Evolutionary conservation across 345 rosid species (phyloP).

Genomic region (Camelina sativa): DNA sequence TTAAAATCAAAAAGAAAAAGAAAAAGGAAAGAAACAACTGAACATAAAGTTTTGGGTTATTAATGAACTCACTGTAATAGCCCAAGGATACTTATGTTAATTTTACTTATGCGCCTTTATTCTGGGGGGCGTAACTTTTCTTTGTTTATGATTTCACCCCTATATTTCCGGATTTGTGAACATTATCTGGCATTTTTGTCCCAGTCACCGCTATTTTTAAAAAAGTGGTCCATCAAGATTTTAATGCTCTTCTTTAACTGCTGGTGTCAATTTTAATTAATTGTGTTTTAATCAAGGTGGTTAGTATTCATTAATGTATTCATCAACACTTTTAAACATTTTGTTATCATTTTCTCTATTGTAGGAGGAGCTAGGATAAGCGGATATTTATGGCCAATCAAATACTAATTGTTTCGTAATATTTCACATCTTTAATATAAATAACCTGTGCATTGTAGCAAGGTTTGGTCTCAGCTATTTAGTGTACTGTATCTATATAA

Average conservation of each 20-base stretch:
- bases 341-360: neutral
- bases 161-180: conserved; percentile 4
- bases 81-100: conserved; percentile 3
- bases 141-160: conserved; percentile 27
- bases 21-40: neutral
- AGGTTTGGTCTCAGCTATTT: no score
- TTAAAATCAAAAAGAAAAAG: neutral
- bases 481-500: no score
- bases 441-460: no score
- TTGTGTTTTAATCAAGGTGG: conserved; percentile 34
- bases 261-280: conserved; percentile 21
- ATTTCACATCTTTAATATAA: no score
- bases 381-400: conserved; percentile 6
- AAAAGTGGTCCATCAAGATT: conserved; percentile 20
- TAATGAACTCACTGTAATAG: conserved; percentile 15
- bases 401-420: neutral
- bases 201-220: neutral
- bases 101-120: conserved; percentile 2
- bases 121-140: neutral
- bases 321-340: conserved; percentile 11
- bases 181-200: neutral
- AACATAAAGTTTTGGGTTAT: conserved; percentile 15
- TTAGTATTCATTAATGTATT: conserved; percentile 39
- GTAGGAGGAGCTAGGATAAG: neutral
- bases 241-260: conserved; percentile 19